phyloP scores from a whole-genome alignment of 352 stramenopile species.

The Peronospora destructor region DNA sequence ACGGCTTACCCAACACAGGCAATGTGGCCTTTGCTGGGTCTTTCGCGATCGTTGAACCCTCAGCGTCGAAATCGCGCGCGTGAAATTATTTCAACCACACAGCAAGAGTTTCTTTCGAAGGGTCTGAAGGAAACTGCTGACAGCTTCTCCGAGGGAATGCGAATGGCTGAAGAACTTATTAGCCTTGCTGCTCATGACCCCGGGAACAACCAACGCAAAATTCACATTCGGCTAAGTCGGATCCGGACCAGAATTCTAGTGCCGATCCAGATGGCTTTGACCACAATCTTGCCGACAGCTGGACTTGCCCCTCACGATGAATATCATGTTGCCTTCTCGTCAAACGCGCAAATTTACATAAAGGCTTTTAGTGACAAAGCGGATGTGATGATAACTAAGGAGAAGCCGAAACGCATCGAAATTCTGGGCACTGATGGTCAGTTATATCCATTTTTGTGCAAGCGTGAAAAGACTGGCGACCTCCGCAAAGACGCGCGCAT shows the following conservation, averaged over 20 bases:
- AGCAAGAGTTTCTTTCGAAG: conserved; percentile 60
- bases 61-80: conserved; percentile 56
- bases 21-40: conserved; percentile 94
- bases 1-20: conserved; percentile 92
- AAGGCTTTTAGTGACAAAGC: conserved; percentile 85
- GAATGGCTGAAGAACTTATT: conserved; percentile 92
- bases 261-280: conserved; percentile 72
- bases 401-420: conserved; percentile 97
- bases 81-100: conserved; percentile 54
- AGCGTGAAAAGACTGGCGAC: conserved; percentile 97
- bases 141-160: conserved; percentile 83
- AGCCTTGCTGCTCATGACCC: conserved; percentile 87
- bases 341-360: conserved; percentile 79
- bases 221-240: conserved; percentile 66
- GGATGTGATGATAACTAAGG: conserved; percentile 97
- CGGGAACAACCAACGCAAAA: conserved; percentile 60
- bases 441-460: conserved; percentile 90
- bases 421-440: conserved; percentile 68
- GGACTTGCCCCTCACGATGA: conserved; percentile 51
- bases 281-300: conserved; percentile 61
- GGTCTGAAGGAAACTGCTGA: conserved; percentile 62
- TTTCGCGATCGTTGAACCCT: conserved; percentile 88
- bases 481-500: conserved; percentile 99
- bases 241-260: conserved; percentile 71
- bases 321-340: conserved; percentile 49